These are phyloP conservation scores for Phytophthora megakarya DNA, from an alignment of 352 stramenopile species.

Conservation along the genomic window DNA sequence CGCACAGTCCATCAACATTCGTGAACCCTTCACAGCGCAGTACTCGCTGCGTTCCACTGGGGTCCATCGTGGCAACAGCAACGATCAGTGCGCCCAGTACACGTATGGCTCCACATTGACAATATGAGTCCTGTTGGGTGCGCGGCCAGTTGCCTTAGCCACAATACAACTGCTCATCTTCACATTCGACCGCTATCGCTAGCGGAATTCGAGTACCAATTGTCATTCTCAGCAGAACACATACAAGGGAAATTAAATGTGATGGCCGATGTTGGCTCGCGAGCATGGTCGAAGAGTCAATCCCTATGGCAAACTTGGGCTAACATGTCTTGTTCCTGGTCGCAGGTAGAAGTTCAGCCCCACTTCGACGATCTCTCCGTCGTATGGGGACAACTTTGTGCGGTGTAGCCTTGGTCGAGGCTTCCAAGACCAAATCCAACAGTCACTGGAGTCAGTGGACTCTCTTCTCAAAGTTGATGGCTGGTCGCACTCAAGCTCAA, in stretches of 20 bases:
- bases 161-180: not conserved
- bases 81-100: not conserved
- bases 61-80: not conserved
- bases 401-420: constrained; percentile 7
- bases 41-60: constrained; percentile 7
- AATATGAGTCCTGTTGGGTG: constrained; percentile 15
- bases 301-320: constrained; percentile 9
- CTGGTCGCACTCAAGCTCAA: constrained; percentile 9
- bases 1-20: constrained; percentile 14
- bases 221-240: constrained; percentile 15
- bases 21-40: constrained; percentile 16
- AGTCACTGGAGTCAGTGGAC: constrained; percentile 21
- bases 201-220: constrained; percentile 21
- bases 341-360: constrained; percentile 2
- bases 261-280: constrained; percentile 15
- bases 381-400: constrained; percentile 20
- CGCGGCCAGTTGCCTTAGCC: not conserved
- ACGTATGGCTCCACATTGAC: constrained; percentile 17
- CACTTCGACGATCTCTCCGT: constrained; percentile 29
- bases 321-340: constrained; percentile 20
- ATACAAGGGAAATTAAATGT: constrained; percentile 21
- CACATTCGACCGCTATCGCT: constrained; percentile 17
- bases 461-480: constrained; percentile 19
- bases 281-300: constrained; percentile 9
- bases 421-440: constrained; percentile 17